phyloP scores from a whole-genome alignment of 1,284 basidiomycete species.

The Cryptococcus sp. region DNA sequence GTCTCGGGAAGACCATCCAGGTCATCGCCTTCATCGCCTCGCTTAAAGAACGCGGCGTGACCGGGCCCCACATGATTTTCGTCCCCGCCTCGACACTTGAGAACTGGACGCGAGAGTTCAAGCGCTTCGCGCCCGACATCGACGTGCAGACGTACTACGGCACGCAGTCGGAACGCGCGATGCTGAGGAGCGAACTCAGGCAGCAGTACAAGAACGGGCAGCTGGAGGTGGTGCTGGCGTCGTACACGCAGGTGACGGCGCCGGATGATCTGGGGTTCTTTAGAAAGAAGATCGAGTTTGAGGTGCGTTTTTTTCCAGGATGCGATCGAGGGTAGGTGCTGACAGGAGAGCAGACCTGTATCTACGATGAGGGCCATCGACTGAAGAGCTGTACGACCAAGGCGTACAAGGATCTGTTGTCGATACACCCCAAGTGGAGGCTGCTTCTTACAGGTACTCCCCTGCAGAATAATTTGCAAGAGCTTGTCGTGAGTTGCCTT shows the following conservation, averaged over 20 bases:
- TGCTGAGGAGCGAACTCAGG: constrained; percentile 64
- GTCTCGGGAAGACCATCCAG: constrained; percentile 96
- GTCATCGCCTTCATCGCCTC: constrained; percentile 95
- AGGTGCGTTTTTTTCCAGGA: constrained; percentile 49
- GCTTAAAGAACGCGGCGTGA: constrained; percentile 63
- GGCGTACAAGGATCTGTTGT: constrained; percentile 83
- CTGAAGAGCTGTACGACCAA: constrained; percentile 97
- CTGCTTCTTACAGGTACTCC: constrained; percentile 94
- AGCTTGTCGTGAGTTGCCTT: constrained; percentile 75
- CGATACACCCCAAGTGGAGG: constrained; percentile 82
- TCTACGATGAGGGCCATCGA: constrained; percentile 94
- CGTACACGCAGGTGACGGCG: constrained; percentile 88
- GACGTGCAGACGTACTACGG: constrained; percentile 92
- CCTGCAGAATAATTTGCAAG: constrained; percentile 71
- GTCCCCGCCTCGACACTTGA: constrained; percentile 96
- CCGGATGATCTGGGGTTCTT: constrained; percentile 89
- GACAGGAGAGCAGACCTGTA: constrained; percentile 61
- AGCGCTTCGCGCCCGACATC: constrained; percentile 78
- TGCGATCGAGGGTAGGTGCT: neutral
- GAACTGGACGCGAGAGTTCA: constrained; percentile 97
- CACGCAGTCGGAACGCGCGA: constrained; percentile 78
- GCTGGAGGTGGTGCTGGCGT: constrained; percentile 93
- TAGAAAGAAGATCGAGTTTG: constrained; percentile 77
- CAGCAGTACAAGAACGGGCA: constrained; percentile 60
- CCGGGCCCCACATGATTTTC: constrained; percentile 87